Conservation (phyloP, 1,284 basidiomycete species). For the Austroboletus novae-zelandiae region DNA sequence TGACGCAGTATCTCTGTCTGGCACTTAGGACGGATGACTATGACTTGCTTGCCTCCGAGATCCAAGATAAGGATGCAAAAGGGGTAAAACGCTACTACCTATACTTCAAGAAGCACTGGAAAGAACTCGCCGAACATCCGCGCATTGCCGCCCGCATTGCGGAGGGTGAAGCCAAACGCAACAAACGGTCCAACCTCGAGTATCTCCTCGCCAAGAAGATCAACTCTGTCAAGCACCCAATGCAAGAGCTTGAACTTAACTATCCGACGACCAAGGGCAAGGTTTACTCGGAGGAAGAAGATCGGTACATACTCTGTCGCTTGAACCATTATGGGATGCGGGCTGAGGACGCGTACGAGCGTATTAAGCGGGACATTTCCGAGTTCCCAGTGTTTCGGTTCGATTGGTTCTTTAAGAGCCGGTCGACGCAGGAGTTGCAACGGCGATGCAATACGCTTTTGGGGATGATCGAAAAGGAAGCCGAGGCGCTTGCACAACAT, state of each 20-base stretch:
- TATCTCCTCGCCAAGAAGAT: slow-evolving; percentile 79
- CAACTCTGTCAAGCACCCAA: slow-evolving; percentile 77
- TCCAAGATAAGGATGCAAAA: slow-evolving; percentile 82
- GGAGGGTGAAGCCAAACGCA: slow-evolving; percentile 83
- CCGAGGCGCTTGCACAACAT: slow-evolving; percentile 61
- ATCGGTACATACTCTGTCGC: slow-evolving; percentile 91
- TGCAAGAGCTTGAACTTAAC: slow-evolving; percentile 93
- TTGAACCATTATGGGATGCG: slow-evolving; percentile 92
- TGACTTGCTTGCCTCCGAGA: slow-evolving; percentile 80
- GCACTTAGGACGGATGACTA: slow-evolving; percentile 69
- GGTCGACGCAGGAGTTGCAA: slow-evolving; percentile 89
- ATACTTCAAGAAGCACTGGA: slow-evolving; percentile 90
- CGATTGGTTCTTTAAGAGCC: slow-evolving; percentile 98
- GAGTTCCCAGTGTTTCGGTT: slow-evolving; percentile 97
- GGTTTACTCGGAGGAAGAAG: slow-evolving; percentile 95
- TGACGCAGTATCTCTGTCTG: not conserved
- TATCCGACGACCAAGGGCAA: slow-evolving; percentile 96
- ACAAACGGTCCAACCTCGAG: slow-evolving; percentile 84
- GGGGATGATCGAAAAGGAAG: slow-evolving; percentile 91
- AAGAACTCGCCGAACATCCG: slow-evolving; percentile 75
- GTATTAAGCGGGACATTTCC: slow-evolving; percentile 94
- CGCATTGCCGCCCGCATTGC: slow-evolving; percentile 78
- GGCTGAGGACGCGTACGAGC: slow-evolving; percentile 90
- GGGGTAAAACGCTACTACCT: slow-evolving; percentile 82
- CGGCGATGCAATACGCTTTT: slow-evolving; percentile 88